Evolutionary conservation across 495 filamentous ascomycete genomes (phyloP).

Genomic region (Hypoxylon crocopeplum): DNA sequence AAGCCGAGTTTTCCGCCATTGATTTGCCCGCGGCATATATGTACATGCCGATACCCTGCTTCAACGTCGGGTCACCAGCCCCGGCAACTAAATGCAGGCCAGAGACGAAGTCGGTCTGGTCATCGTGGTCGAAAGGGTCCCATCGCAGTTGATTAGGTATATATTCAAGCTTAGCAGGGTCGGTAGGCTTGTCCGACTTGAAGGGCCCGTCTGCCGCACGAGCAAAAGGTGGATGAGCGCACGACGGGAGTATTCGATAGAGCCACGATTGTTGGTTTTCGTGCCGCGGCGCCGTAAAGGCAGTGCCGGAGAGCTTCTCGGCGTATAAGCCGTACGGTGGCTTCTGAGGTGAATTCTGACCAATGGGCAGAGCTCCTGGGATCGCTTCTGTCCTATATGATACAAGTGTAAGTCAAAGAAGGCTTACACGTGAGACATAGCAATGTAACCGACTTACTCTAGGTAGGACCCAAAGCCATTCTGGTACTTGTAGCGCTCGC

Average conservation of each 20-base stretch:
- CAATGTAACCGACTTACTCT: conserved; percentile 54
- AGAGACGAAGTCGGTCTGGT: conserved; percentile 77
- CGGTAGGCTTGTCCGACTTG: conserved; percentile 23
- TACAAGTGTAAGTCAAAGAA: not conserved
- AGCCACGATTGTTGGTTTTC: conserved; percentile 94
- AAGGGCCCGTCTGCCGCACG: conserved; percentile 44
- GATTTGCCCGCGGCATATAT: conserved; percentile 82
- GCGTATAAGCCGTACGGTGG: conserved; percentile 84
- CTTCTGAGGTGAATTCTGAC: conserved; percentile 88
- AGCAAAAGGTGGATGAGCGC: conserved; percentile 78
- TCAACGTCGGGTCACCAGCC: conserved; percentile 82
- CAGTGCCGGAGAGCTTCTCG: conserved; percentile 92
- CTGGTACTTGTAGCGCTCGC: conserved; percentile 68
- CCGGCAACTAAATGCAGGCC: conserved; percentile 80
- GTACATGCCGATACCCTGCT: conserved; percentile 80
- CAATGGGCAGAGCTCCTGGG: conserved; percentile 59
- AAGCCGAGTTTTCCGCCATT: conserved; percentile 77
- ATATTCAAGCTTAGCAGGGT: conserved; percentile 60
- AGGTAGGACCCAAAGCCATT: conserved; percentile 72
- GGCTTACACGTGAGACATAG: not conserved
- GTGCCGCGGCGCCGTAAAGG: conserved; percentile 88
- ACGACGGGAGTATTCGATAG: conserved; percentile 87
- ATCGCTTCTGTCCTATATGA: conserved; percentile 54
- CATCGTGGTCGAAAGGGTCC: conserved; percentile 83
- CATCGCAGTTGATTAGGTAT: conserved; percentile 91